Percentiles rank a stretch among this genome's conserved stretches.
phyloP scores from a whole-genome alignment of 75 land plant species.

The Larix kaempferi region DNA sequence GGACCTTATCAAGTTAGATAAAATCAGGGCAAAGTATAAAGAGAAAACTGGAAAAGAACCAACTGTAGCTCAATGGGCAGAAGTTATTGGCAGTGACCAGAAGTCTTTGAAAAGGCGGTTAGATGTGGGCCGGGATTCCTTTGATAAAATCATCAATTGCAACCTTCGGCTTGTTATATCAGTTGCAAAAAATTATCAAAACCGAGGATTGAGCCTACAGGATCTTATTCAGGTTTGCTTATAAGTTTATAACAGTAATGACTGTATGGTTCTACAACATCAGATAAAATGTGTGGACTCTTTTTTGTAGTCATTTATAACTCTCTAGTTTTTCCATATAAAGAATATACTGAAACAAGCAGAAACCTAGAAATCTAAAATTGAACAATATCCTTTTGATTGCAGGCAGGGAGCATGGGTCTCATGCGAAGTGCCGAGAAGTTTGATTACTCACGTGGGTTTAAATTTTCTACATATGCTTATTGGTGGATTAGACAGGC shows the following conservation, averaged over 20 bases:
- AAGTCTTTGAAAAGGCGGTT: slow-evolving; percentile 52
- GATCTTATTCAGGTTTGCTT: slow-evolving; percentile 90
- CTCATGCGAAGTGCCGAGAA: slow-evolving; percentile 85
- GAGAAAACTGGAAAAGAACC: slow-evolving; percentile 69
- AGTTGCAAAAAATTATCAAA: slow-evolving; percentile 80
- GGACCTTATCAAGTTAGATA: slow-evolving; percentile 78
- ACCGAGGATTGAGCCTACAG: slow-evolving; percentile 75
- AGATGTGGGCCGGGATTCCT: slow-evolving; percentile 58
- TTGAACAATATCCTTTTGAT: neutral
- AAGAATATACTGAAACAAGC: neutral
- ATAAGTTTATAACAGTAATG: too few species aligned
- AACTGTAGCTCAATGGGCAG: slow-evolving; percentile 80
- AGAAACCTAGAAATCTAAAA: neutral
- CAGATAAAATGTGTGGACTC: neutral
- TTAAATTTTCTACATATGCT: slow-evolving; percentile 95
- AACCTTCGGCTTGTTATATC: slow-evolving; percentile 89
- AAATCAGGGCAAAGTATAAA: slow-evolving; percentile 37
- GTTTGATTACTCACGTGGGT: slow-evolving; percentile 87
- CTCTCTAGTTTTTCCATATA: neutral
- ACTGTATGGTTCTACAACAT: neutral
- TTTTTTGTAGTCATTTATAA: neutral
- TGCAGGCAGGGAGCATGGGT: slow-evolving; percentile 91
- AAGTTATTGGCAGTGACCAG: slow-evolving; percentile 66
- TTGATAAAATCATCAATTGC: slow-evolving; percentile 81
- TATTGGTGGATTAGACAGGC: slow-evolving; percentile 99